Evolutionary conservation across 176 grass and related monocot genomes (phyloP), one percentile per base, ranked within the genome.

Genomic region (Microstegium vimineum): DNA sequence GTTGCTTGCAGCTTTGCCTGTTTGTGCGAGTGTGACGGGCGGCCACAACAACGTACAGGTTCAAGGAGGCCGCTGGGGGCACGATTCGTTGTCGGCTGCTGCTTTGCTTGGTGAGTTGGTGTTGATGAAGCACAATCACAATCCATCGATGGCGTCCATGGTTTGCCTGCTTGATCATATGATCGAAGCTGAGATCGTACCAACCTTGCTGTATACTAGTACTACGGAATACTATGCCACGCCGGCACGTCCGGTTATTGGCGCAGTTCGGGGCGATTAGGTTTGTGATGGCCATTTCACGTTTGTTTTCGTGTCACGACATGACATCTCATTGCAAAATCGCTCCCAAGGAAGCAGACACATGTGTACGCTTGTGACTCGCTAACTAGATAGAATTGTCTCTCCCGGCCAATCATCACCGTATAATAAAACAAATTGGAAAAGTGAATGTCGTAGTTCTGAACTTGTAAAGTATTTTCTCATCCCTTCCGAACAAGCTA

Each of bases 181-280:
- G 66, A 28, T 78, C 9, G 66, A 78, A 42, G 46, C 28, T 54
- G 66, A 78, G 32, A 57, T 83, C 80, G 63, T 23, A 77, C 73
- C 79, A 71, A 63, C 79, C 37, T 68, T 17, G 27, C 22, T 5
- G 23, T 59, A 30, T 4, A 40, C 35, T 51, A n/a, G n/a, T n/a
- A n/a, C n/a, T n/a, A n/a, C n/a, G n/a, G n/a, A n/a, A n/a, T n/a
- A 22, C 0, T 27, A 37, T 1, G 51, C 20, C 51, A 54, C 20
- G 51, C 51, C 51, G 4, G 66, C 22, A 17, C 17, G 5, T 18
- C 4, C 9, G 35, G 36, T 36, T 15, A 56, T 4, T 28, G 46
- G 8, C 0, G 13, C 23, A 15, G 5, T 35, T 67, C 20, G 5
- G 60, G 60, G 60, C 5, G 18, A 33, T 46, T 57, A 6, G 57